Base-by-base conservation (phyloP, 1,139 yeast species). In the Lodderomyces margitis region DNA sequence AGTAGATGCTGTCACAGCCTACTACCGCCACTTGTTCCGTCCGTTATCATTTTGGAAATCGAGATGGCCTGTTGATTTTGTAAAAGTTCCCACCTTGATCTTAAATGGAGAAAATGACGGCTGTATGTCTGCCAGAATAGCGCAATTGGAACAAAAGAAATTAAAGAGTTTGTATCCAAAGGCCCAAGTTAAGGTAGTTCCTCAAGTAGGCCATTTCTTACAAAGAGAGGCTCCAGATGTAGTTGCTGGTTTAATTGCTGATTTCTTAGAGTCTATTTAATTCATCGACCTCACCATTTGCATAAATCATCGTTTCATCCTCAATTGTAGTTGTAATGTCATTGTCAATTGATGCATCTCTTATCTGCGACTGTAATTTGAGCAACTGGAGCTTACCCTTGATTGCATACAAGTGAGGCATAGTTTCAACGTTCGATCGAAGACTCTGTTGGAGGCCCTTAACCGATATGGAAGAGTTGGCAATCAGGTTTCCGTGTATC, bases 211-310 rank as follows among this genome's bases (percentile, higher is more conserved):
- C 2, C 77, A 71, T 48, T 71, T 70, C 48, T 54, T 70, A 47
- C 76, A 71, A 31, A 53, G 74, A 37, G 76, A 71, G 45, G 61
- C 62, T 25, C 75, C 76, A 0, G 51, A 40, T 9, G 50, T 50
- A 36, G 67, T 69, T 3, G 64, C 62, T 1, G 54, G 53, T 24
- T 43, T 56, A 21, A 53, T 63, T 8, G 44, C 52, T 27, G 64
- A 58, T 21, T 71, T 73, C 69, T 54, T 67, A 41, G 44, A 42
- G 34, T 36, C 32, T 28, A 28, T 34, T 23, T 28, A 31, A 28
- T 28, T 66, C 72, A 43, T 70, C 75, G 46, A 64, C 64, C 45
- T 72, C 77, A n/a, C 75, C 76, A 46, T 69, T 68, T 21, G 68
- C 75, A 21, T 62, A 56, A 17, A 70, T 50, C 20, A 57, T 47